Evolutionary conservation across 2,329 filamentous ascomycete genomes (phyloP).

Genomic region (Hirsutella rhossiliensis): DNA sequence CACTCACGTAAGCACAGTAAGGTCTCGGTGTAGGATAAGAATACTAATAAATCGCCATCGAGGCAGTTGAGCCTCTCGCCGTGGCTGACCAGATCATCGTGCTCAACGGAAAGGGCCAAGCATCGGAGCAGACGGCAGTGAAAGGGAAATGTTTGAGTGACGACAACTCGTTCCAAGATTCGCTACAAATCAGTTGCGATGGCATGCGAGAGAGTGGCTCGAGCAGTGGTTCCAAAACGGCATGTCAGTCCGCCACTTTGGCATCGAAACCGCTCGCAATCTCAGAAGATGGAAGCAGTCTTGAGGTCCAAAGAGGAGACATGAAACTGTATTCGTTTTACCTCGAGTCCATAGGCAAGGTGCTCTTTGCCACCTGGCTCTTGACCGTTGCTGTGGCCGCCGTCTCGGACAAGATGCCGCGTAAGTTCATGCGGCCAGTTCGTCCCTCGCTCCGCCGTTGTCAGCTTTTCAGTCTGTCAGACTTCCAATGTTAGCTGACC

Average conservation of each 20-base stretch:
- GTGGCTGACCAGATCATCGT: conserved; percentile 1
- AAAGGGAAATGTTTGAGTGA: too few relatives aligned
- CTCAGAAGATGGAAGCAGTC: neutral
- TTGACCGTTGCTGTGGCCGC: conserved; percentile 1
- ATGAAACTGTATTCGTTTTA: conserved; percentile 4
- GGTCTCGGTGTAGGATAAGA: neutral
- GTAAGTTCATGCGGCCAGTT: neutral
- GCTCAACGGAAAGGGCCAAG: neutral
- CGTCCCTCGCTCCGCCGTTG: too few relatives aligned
- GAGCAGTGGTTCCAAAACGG: neutral
- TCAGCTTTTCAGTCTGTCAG: too few relatives aligned
- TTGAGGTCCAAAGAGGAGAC: conserved; percentile 1
- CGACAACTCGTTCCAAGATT: too few relatives aligned
- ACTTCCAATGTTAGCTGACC: too few relatives aligned
- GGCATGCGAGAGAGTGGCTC: too few relatives aligned
- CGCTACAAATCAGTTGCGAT: too few relatives aligned
- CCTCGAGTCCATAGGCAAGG: conserved; percentile 1
- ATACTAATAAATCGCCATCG: neutral
- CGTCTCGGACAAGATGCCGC: neutral
- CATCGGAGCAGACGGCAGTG: too few relatives aligned
- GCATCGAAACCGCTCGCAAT: neutral
- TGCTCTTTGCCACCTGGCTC: conserved; percentile 1
- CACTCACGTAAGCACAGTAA: conserved; percentile 1
- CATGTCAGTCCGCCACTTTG: neutral
- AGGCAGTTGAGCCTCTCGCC: neutral